Percentiles rank a stretch among this genome's conserved stretches.
These are phyloP conservation scores for Ophiostoma sp. DNA, from an alignment of 2,329 filamentous ascomycete species.

Conservation along the genomic window DNA sequence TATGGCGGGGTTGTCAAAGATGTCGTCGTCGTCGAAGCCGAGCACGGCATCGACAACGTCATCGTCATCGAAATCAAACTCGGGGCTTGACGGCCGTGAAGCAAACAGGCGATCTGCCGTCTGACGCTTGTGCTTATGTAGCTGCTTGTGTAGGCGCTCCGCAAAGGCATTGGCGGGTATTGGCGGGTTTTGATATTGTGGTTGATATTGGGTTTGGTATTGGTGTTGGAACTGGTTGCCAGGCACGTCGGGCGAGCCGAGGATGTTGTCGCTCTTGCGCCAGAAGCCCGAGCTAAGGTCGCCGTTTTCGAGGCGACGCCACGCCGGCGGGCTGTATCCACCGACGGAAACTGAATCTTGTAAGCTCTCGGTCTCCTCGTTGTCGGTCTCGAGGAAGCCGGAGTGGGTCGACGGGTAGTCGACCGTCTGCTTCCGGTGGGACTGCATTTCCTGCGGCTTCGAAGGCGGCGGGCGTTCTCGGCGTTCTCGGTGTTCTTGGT, in stretches of 20 bases:
- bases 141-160: conserved; percentile 12
- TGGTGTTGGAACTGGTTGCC: not conserved
- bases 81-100: conserved; percentile 33
- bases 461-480: not conserved
- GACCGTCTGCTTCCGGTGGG: conserved; percentile 29
- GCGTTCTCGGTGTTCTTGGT: not conserved
- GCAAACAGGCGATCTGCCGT: not conserved
- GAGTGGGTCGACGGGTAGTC: conserved; percentile 41
- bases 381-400: conserved; percentile 38
- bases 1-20: conserved; percentile 13
- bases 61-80: conserved; percentile 35
- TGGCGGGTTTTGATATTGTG: not conserved
- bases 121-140: conserved; percentile 7
- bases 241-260: conserved; percentile 36
- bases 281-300: conserved; percentile 56
- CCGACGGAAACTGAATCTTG: conserved; percentile 41
- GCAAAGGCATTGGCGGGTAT: not conserved
- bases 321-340: conserved; percentile 57
- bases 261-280: conserved; percentile 50
- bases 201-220: not conserved
- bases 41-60: conserved; percentile 31
- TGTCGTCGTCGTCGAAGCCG: conserved; percentile 22
- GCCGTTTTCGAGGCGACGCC: conserved; percentile 56
- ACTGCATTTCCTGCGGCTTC: not conserved
- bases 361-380: conserved; percentile 44